These are phyloP conservation scores for Cyclotella baltica DNA, from an alignment of 108 stramenopile genomes.

Conservation along the genomic window DNA sequence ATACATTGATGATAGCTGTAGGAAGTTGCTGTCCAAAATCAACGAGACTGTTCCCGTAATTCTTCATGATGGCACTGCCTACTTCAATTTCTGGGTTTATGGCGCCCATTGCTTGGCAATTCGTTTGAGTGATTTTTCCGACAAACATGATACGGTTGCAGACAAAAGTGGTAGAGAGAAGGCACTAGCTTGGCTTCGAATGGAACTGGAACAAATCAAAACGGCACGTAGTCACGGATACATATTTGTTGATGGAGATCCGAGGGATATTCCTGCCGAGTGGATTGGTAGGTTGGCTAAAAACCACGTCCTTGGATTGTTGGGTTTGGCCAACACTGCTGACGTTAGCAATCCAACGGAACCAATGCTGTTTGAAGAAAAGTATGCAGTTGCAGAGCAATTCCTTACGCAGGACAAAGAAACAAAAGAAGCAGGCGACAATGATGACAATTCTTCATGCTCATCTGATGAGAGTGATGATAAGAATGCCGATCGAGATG, in stretches of 20 bases:
- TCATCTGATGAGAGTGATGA: conserved; percentile 73
- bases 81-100: conserved; percentile 76
- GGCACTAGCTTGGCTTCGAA: conserved; percentile 72
- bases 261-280: conserved; percentile 59
- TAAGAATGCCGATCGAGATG: conserved; percentile 51
- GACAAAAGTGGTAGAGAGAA: conserved; percentile 9
- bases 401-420: not conserved
- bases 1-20: conserved; percentile 57
- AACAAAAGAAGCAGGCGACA: conserved; percentile 55
- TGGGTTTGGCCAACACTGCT: conserved; percentile 30
- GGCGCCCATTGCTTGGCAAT: conserved; percentile 76
- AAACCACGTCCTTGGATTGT: conserved; percentile 47
- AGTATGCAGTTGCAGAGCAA: conserved; percentile 21
- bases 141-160: conserved; percentile 1
- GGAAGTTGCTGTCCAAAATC: conserved; percentile 79
- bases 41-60: conserved; percentile 84
- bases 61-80: conserved; percentile 69
- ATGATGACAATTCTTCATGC: too few species aligned
- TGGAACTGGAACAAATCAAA: conserved; percentile 84
- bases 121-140: conserved; percentile 46
- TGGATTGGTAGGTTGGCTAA: conserved; percentile 68
- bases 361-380: conserved; percentile 18
- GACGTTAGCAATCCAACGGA: conserved; percentile 15
- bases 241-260: conserved; percentile 79
- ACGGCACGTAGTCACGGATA: conserved; percentile 77